phyloP scores from a whole-genome alignment of 2,329 filamentous ascomycete species.

The Magnaporthiopsis rhizophila region DNA sequence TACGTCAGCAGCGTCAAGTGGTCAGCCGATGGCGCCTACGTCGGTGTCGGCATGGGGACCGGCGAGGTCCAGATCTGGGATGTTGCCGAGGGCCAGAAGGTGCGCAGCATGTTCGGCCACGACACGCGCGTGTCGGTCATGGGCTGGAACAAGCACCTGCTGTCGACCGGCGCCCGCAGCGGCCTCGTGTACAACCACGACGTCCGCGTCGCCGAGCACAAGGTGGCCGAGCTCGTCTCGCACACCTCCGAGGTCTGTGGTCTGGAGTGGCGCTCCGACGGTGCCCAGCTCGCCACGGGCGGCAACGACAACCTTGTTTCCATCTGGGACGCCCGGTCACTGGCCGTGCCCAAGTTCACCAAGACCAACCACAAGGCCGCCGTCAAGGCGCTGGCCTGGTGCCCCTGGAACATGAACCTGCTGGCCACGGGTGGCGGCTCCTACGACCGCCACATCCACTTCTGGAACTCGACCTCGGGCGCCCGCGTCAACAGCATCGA shows the following conservation, averaged over 20 bases:
- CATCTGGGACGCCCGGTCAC: constrained; percentile 95
- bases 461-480: constrained; percentile 98
- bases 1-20: constrained; percentile 98
- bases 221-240: constrained; percentile 91
- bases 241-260: constrained; percentile 98
- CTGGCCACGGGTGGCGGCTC: constrained; percentile 93
- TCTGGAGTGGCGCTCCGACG: constrained; percentile 94
- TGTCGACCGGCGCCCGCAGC: constrained; percentile 90
- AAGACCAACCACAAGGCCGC: constrained; percentile 99
- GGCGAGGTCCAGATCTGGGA: constrained; percentile 99
- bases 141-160: constrained; percentile 98
- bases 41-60: constrained; percentile 87
- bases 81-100: constrained; percentile 86
- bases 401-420: constrained; percentile 96
- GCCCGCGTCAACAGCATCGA: constrained; percentile 98
- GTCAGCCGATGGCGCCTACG: constrained; percentile 94
- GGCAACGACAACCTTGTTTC: constrained; percentile 98
- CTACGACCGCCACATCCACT: constrained; percentile 97
- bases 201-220: constrained; percentile 95
- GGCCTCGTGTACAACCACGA: constrained; percentile 98
- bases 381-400: constrained; percentile 97
- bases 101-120: constrained; percentile 97
- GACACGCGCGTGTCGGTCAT: constrained; percentile 95
- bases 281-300: constrained; percentile 91
- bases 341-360: constrained; percentile 93